phyloP scores from a whole-genome alignment of 2,329 filamentous ascomycete genomes.

The Trichoderma endophyticum region DNA sequence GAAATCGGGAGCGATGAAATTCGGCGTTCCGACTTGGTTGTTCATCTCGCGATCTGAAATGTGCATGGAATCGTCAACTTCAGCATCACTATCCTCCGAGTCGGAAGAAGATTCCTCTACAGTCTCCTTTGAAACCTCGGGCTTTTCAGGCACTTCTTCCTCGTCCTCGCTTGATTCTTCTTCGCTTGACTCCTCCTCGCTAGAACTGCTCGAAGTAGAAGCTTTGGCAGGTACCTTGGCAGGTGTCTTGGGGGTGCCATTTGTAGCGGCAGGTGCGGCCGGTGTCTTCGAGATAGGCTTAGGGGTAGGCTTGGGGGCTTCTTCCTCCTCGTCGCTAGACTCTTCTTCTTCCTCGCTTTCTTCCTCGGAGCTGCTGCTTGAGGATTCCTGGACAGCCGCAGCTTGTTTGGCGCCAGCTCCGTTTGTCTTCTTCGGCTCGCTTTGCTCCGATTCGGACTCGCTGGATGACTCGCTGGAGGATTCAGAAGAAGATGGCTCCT shows the following conservation, averaged over 20 bases:
- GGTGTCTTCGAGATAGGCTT: slow-evolving; percentile 15
- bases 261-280: background rate
- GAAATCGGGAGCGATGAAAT: slow-evolving; percentile 51
- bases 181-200: slow-evolving; percentile 16
- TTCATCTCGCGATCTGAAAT: slow-evolving; percentile 32
- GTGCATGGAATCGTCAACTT: slow-evolving; percentile 40
- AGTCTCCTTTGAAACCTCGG: slow-evolving; percentile 21
- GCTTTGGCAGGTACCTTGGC: background rate
- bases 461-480: slow-evolving; percentile 19
- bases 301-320: background rate
- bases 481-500: slow-evolving; percentile 17
- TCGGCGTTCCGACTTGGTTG: slow-evolving; percentile 40
- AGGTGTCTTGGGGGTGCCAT: background rate
- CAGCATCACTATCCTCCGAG: slow-evolving; percentile 28
- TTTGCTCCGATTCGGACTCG: slow-evolving; percentile 11
- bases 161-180: slow-evolving; percentile 12
- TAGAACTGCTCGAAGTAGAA: slow-evolving; percentile 16
- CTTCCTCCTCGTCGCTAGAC: slow-evolving; percentile 18
- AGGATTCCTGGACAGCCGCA: slow-evolving; percentile 13
- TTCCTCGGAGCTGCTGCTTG: slow-evolving; percentile 19
- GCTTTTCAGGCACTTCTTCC: background rate
- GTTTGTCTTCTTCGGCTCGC: slow-evolving; percentile 28
- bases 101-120: slow-evolving; percentile 27
- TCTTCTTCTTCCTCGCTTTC: slow-evolving; percentile 18
- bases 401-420: slow-evolving; percentile 24